These are phyloP conservation scores for Calonectria henricotiae DNA, from an alignment of 2,329 filamentous ascomycete genomes.

Conservation along the genomic window DNA sequence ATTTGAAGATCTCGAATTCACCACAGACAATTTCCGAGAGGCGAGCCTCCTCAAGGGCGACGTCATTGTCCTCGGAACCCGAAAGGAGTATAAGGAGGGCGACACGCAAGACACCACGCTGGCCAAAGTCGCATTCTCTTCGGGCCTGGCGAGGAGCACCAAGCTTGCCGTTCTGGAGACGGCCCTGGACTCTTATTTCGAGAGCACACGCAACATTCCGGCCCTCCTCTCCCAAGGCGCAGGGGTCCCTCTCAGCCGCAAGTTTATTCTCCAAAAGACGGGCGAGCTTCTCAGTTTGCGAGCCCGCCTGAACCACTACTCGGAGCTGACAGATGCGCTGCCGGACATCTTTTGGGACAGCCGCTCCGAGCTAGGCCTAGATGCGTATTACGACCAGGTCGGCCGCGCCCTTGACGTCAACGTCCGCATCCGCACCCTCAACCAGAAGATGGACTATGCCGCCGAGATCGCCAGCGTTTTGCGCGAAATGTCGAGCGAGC, in stretches of 20 bases:
- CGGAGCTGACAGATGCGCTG: slow-evolving; percentile 93
- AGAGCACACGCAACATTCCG: slow-evolving; percentile 88
- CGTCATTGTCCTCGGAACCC: slow-evolving; percentile 90
- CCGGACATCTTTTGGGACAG: slow-evolving; percentile 98
- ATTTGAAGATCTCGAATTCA: slow-evolving; percentile 91
- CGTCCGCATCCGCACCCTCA: slow-evolving; percentile 90
- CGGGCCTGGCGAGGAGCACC: slow-evolving; percentile 90
- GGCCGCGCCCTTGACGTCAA: slow-evolving; percentile 92
- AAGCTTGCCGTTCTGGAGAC: slow-evolving; percentile 94
- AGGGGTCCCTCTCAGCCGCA: slow-evolving; percentile 67
- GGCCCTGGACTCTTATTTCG: slow-evolving; percentile 86
- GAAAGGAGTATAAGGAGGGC: slow-evolving; percentile 65
- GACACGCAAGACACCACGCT: slow-evolving; percentile 76
- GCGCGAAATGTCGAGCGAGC: slow-evolving; percentile 90
- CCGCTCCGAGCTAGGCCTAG: slow-evolving; percentile 88
- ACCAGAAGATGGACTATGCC: slow-evolving; percentile 98
- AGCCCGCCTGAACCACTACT: slow-evolving; percentile 96
- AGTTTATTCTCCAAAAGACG: slow-evolving; percentile 92
- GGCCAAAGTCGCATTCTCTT: slow-evolving; percentile 97
- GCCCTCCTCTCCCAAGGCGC: slow-evolving; percentile 79
- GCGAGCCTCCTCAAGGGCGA: slow-evolving; percentile 88
- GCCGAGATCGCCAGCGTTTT: slow-evolving; percentile 94
- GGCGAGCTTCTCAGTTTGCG: slow-evolving; percentile 91
- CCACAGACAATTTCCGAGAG: slow-evolving; percentile 81
- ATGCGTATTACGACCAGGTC: slow-evolving; percentile 96